Percentiles rank a stretch among this genome's conserved stretches.
Evolutionary conservation across 2,329 filamentous ascomycete species (phyloP).

Genomic region (Herpomyces periplanetae): DNA sequence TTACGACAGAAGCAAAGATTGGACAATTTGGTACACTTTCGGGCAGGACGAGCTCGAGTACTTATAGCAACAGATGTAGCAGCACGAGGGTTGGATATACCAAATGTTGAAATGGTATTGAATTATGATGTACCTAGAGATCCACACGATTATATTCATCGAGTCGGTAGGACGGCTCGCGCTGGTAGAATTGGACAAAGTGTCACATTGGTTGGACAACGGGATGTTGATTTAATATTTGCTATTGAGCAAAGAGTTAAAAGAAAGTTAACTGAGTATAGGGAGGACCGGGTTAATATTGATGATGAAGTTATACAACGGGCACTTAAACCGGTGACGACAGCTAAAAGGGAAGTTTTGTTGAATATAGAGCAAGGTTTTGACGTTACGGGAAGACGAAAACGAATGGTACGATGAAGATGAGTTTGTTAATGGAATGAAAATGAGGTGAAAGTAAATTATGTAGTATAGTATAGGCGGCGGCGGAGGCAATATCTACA

Average conservation of each 20-base stretch:
- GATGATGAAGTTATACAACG: conserved; percentile 57
- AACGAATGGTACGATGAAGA: conserved; percentile 9
- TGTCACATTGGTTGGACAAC: conserved; percentile 60
- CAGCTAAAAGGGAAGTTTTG: conserved; percentile 71
- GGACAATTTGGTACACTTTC: conserved; percentile 61
- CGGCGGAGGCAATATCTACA: too few relatives aligned
- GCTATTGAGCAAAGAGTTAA: conserved; percentile 59
- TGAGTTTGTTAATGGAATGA: too few relatives aligned
- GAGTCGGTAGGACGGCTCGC: conserved; percentile 73
- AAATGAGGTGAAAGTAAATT: too few relatives aligned
- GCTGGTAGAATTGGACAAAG: conserved; percentile 47
- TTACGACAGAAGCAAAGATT: conserved; percentile 51
- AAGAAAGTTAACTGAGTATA: conserved; percentile 37
- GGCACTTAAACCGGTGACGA: conserved; percentile 52
- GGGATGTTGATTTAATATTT: conserved; percentile 60
- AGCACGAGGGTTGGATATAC: conserved; percentile 72
- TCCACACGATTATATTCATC: conserved; percentile 85
- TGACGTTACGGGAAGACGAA: conserved; percentile 54
- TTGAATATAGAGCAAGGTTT: conserved; percentile 66
- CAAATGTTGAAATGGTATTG: conserved; percentile 51
- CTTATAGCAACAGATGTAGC: conserved; percentile 85
- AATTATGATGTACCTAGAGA: conserved; percentile 92
- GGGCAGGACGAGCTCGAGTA: conserved; percentile 50
- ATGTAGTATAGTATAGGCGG: too few relatives aligned
- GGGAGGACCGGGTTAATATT: conserved; percentile 24